phyloP scores from a whole-genome alignment of 192 early-diverging fungal genomes.

The Coemansia sp. region DNA sequence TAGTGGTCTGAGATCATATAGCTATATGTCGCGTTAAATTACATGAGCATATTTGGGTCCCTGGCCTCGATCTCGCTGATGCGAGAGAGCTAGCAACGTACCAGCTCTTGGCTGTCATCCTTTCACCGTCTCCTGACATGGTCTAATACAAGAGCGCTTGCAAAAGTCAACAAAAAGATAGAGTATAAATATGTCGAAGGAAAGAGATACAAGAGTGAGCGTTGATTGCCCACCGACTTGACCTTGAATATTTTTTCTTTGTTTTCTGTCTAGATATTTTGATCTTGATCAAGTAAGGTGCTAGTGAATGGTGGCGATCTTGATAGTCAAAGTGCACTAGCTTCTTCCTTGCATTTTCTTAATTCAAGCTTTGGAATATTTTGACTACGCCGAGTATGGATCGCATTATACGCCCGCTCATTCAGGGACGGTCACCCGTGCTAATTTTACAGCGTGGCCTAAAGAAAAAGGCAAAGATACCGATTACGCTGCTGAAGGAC shows the following conservation, averaged over 20 bases:
- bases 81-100: slow-evolving; percentile 12
- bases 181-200: no score
- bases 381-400: slow-evolving; percentile 18
- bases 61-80: neutral
- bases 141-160: slow-evolving; percentile 2
- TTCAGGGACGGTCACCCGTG: slow-evolving; percentile 18
- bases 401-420: slow-evolving; percentile 21
- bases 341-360: neutral
- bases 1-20: neutral
- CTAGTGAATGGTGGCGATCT: neutral
- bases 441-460: slow-evolving; percentile 36
- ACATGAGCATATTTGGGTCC: neutral
- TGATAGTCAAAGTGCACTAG: neutral
- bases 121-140: slow-evolving; percentile 35
- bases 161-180: neutral
- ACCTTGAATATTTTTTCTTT: neutral
- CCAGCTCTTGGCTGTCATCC: slow-evolving; percentile 46
- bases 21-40: neutral
- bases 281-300: neutral
- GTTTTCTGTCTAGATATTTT: neutral
- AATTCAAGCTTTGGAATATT: no score
- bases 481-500: slow-evolving; percentile 40
- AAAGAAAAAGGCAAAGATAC: slow-evolving; percentile 42
- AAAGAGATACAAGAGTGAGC: neutral
- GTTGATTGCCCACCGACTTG: neutral